These are phyloP conservation scores for Ambrosia trifida DNA, from an alignment of 129 eudicot genomes.

Conservation along the genomic window DNA sequence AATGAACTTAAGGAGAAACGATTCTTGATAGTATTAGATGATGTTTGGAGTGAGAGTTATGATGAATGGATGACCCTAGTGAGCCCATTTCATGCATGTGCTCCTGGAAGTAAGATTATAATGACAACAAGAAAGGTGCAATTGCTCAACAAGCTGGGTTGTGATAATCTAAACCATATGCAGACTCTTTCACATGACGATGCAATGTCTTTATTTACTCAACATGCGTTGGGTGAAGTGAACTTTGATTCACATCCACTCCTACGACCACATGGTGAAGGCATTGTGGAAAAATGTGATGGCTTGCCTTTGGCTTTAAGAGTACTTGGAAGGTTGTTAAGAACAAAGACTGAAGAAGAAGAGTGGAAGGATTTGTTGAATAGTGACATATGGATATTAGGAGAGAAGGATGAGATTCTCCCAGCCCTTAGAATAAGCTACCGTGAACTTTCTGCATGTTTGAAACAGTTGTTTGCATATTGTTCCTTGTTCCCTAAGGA, in stretches of 20 bases:
- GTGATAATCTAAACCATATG: not conserved
- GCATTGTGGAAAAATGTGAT: slow-evolving; percentile 5
- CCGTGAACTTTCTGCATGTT: slow-evolving; percentile 5
- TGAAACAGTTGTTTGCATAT: slow-evolving; percentile 13
- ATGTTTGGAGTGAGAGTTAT: slow-evolving; percentile 6
- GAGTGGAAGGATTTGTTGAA: not conserved
- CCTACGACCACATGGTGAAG: not conserved
- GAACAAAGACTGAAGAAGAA: not conserved
- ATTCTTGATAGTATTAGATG: not conserved
- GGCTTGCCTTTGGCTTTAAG: slow-evolving; percentile 19
- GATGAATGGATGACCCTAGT: not conserved
- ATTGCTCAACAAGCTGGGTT: not conserved
- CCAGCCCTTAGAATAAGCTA: slow-evolving; percentile 22
- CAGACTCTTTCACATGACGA: not conserved
- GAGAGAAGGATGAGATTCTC: not conserved
- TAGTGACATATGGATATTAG: slow-evolving; percentile 16
- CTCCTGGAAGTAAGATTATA: not conserved
- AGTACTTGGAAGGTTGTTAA: not conserved
- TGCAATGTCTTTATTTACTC: not conserved
- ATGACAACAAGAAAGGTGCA: not conserved
- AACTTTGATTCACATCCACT: not conserved
- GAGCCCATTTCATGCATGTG: not conserved
- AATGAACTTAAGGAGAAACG: not conserved
- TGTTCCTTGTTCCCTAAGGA: slow-evolving; percentile 16
- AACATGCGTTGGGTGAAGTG: not conserved